Evolutionary conservation across 306 rosid genomes (phyloP).

Genomic region (Quercus robur): DNA sequence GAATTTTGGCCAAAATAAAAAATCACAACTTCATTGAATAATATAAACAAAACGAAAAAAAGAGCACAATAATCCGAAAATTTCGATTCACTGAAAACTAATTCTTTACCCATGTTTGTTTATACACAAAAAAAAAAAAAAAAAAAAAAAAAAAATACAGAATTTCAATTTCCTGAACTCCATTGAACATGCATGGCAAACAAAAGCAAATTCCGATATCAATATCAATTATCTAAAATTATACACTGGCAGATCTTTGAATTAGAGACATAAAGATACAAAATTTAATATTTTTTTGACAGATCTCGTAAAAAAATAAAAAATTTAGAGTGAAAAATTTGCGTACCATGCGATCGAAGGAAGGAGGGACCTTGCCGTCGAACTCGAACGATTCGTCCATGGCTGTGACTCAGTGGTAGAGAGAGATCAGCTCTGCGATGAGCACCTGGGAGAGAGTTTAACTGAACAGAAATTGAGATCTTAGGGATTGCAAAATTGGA

Average conservation of each 20-base stretch:
- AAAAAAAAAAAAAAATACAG: not conserved
- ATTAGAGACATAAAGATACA: not conserved
- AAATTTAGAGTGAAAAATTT: not conserved
- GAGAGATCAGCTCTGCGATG: slow-evolving; percentile 29
- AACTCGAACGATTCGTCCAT: slow-evolving; percentile 50
- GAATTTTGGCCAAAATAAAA: not conserved
- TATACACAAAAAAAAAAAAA: not conserved
- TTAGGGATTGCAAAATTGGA: not conserved
- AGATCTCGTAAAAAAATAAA: not conserved
- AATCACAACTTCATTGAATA: not conserved
- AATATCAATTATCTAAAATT: not conserved
- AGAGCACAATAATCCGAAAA: not conserved
- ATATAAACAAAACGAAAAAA: not conserved
- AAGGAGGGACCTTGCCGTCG: slow-evolving; percentile 39
- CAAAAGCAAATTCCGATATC: no score
- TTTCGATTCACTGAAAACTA: not conserved
- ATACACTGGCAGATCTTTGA: not conserved
- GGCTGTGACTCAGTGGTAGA: slow-evolving; percentile 21
- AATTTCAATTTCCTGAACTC: not conserved
- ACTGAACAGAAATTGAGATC: not conserved
- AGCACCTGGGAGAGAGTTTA: not conserved
- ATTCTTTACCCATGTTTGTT: not conserved
- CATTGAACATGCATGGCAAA: not conserved
- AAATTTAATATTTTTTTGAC: not conserved
- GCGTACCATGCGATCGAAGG: slow-evolving; percentile 47